Conservation (phyloP, 345 rosid genomes). For the Sapria himalayana region DNA sequence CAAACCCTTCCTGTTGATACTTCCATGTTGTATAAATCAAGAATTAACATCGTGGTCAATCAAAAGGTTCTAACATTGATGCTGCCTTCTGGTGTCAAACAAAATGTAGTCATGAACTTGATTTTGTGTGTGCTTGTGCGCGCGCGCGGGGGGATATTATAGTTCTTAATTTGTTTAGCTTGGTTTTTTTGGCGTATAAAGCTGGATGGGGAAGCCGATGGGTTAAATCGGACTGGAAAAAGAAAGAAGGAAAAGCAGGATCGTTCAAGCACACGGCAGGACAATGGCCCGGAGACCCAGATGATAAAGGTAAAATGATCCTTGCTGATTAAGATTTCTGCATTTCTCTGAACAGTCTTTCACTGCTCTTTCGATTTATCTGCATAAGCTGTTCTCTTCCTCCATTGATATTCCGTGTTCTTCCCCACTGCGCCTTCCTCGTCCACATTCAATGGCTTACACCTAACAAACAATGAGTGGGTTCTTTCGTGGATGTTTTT, state of each 20-base stretch:
- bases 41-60: too few species aligned
- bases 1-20: background rate
- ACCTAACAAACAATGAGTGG: too few species aligned
- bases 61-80: too few species aligned
- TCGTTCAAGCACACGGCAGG: slow-evolving; percentile 69
- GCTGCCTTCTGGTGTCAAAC: background rate
- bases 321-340: slow-evolving; percentile 10
- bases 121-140: background rate
- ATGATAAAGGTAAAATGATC: slow-evolving; percentile 53
- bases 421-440: background rate
- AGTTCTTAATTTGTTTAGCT: background rate
- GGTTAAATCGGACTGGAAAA: slow-evolving; percentile 79
- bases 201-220: slow-evolving; percentile 91
- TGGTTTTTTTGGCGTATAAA: slow-evolving; percentile 6
- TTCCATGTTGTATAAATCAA: background rate
- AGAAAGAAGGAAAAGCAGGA: slow-evolving; percentile 72
- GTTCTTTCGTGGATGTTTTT: slow-evolving; percentile 6
- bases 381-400: background rate
- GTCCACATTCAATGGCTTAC: background rate
- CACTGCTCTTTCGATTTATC: slow-evolving; percentile 6
- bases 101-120: background rate
- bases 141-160: too few species aligned
- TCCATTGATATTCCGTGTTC: slow-evolving; percentile 1
- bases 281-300: slow-evolving; percentile 67
- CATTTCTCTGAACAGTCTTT: slow-evolving; percentile 10